Conservation (phyloP, 345 rosid species). For the Salix purpurea region DNA sequence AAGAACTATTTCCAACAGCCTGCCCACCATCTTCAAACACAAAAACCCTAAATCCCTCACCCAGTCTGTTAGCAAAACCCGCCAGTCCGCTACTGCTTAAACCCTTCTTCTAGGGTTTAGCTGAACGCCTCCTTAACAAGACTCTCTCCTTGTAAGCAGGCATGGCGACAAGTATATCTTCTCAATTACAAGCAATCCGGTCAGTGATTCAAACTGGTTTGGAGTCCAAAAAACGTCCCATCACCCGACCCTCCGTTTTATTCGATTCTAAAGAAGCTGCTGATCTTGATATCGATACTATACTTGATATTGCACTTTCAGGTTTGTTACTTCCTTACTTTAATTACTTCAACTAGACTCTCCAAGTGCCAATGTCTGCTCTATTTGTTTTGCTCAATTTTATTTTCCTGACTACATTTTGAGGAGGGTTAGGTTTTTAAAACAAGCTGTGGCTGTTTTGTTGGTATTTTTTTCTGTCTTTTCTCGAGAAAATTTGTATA, state of each 20-base stretch:
- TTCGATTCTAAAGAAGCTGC: constrained; percentile 61
- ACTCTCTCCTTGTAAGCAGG: background rate
- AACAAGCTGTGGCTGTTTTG: too few species aligned
- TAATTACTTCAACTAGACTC: too few species aligned
- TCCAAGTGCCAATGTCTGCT: too few species aligned
- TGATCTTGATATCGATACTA: constrained; percentile 67
- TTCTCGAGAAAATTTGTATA: background rate
- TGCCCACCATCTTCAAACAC: too few species aligned
- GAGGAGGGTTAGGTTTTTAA: too few species aligned
- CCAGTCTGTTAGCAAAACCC: too few species aligned
- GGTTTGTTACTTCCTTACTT: constrained; percentile 18
- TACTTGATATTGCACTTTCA: constrained; percentile 50
- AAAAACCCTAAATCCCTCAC: too few species aligned
- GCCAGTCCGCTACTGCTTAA: too few species aligned
- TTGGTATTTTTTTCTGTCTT: background rate
- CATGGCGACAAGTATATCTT: constrained; percentile 57
- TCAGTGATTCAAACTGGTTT: constrained; percentile 46
- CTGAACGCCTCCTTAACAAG: background rate
- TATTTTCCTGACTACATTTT: too few species aligned
- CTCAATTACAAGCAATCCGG: constrained; percentile 64
- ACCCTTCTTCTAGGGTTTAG: too few species aligned
- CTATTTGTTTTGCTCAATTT: too few species aligned
- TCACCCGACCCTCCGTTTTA: constrained; percentile 57
- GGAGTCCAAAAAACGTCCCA: constrained; percentile 49
- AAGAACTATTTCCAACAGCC: too few species aligned